phyloP scores from a whole-genome alignment of 139 green algal genomes.

The Chlorella ohadii region DNA sequence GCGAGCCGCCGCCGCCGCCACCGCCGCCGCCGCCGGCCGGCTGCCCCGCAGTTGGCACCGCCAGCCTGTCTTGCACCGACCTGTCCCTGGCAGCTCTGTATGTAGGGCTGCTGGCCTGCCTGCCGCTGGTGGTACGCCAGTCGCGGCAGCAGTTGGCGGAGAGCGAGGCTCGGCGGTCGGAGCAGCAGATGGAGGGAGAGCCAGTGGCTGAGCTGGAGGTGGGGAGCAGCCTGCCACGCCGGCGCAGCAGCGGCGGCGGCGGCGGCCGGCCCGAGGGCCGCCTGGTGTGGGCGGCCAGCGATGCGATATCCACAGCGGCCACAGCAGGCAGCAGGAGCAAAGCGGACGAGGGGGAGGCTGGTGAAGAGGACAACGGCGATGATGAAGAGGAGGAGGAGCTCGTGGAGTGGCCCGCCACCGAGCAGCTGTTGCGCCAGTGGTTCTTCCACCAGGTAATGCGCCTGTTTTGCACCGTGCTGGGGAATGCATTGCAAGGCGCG shows the following conservation, averaged over 20 bases:
- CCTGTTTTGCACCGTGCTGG: too few species aligned
- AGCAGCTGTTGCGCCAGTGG: conserved; percentile 47
- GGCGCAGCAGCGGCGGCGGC: not conserved
- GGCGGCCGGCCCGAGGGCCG: not conserved
- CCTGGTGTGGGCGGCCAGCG: not conserved
- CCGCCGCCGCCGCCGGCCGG: conserved; percentile 40
- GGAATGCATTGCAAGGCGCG: too few species aligned
- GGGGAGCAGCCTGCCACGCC: not conserved
- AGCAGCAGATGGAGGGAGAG: not conserved
- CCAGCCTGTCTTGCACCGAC: conserved; percentile 62
- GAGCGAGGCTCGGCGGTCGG: not conserved
- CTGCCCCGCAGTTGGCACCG: conserved; percentile 61
- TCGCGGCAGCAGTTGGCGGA: not conserved
- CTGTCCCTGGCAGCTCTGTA: conserved; percentile 69
- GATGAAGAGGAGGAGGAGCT: conserved; percentile 21
- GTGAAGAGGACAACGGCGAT: not conserved
- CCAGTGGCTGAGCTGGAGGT: not conserved
- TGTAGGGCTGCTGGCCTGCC: conserved; percentile 36
- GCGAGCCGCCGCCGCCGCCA: conserved; percentile 51
- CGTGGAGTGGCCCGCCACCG: conserved; percentile 36
- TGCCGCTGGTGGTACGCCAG: conserved; percentile 33
- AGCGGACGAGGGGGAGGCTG: not conserved
- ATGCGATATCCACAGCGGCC: not conserved
- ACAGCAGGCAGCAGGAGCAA: not conserved
- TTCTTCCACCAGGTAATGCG: conserved; percentile 31